Percentiles rank a stretch among this genome's conserved stretches.
phyloP scores from a whole-genome alignment of 345 rosid genomes.

The Nephelium lappaceum region DNA sequence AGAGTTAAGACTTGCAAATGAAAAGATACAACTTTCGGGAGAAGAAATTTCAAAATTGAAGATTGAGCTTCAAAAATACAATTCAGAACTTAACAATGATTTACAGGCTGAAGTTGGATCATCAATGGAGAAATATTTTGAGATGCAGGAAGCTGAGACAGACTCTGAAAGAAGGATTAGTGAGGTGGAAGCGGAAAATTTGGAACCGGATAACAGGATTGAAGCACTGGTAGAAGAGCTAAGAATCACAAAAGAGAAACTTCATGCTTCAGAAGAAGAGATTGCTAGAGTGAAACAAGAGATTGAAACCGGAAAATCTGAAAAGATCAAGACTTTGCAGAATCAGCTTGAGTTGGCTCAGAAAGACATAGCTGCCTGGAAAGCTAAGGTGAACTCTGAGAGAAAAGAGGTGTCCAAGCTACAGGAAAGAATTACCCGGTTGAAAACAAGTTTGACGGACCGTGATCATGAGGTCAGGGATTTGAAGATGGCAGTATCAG shows the following conservation, averaged over 20 bases:
- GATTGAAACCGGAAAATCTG: conserved; percentile 41
- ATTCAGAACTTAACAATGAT: conserved; percentile 30
- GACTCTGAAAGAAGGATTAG: conserved; percentile 24
- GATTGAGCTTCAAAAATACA: conserved; percentile 51
- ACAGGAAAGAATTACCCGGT: conserved; percentile 53
- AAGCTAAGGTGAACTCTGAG: conserved; percentile 53
- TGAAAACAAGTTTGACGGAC: conserved; percentile 64
- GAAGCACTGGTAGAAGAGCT: conserved; percentile 55
- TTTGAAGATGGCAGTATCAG: conserved; percentile 56
- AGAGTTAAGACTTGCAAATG: conserved; percentile 56
- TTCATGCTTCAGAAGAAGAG: conserved; percentile 58
- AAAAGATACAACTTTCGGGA: conserved; percentile 48
- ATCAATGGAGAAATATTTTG: conserved; percentile 23
- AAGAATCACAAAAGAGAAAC: conserved; percentile 53
- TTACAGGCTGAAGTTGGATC: conserved; percentile 35
- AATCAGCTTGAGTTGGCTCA: conserved; percentile 51
- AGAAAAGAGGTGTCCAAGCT: conserved; percentile 59
- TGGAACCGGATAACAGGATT: conserved; percentile 30
- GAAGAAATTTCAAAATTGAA: conserved; percentile 57
- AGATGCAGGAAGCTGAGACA: conserved; percentile 29
- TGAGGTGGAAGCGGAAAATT: conserved; percentile 28
- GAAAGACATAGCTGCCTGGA: conserved; percentile 48
- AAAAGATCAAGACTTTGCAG: conserved; percentile 38
- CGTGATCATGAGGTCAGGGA: conserved; percentile 67
- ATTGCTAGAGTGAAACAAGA: conserved; percentile 43